Base-by-base conservation (phyloP, 495 filamentous ascomycete genomes). In the Podospora didyma region DNA sequence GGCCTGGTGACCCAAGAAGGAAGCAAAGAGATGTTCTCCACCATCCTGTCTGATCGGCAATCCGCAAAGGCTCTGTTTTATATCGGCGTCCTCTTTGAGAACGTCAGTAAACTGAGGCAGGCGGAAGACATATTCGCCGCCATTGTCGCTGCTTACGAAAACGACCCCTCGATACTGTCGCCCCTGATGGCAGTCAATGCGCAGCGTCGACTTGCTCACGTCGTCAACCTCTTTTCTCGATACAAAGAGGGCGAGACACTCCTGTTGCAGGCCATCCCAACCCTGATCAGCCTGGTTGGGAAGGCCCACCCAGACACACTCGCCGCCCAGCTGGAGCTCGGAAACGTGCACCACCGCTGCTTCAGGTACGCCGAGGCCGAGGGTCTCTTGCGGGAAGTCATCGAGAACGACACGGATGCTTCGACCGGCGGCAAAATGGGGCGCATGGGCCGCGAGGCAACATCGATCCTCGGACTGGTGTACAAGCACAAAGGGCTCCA, bases 291-390 rank as follows among this genome's bases (percentile, higher is more conserved):
- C 7, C 47, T 31, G 7, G 23, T 49, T 12, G 47, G 47, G 4
- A 49, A 49, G 47, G 3, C 3, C 7, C 47, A 49, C 24, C 7
- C 21, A 17, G 47, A 49, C 9, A 42, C 49, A 3, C 31, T 58
- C 21, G 14, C 37, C 16, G 17, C 39, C 19, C 23, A 19, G 9
- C 20, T 52, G 6, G 34, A 22, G 6, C 49, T 58, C 2, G 56
- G 56, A 16, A 53, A 23, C 16, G 49, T 58, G 22, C 44, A 58
- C 49, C 28, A 54, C 41, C 52, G 52, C 10, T 31, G 52, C 16
- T 45, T 46, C 41, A 20, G 26, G 22, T 54, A 54, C 44, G 1
- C 42, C 21, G 44, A 54, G 10, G 52, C 52, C 22, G 39, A 46
- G 22, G 3, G 6, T 0, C 28, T 19, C 12, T 23, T 54, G 17